Evolutionary conservation across 768 basidiomycete genomes (phyloP).

Genomic region (Phanerochaete sordida): DNA sequence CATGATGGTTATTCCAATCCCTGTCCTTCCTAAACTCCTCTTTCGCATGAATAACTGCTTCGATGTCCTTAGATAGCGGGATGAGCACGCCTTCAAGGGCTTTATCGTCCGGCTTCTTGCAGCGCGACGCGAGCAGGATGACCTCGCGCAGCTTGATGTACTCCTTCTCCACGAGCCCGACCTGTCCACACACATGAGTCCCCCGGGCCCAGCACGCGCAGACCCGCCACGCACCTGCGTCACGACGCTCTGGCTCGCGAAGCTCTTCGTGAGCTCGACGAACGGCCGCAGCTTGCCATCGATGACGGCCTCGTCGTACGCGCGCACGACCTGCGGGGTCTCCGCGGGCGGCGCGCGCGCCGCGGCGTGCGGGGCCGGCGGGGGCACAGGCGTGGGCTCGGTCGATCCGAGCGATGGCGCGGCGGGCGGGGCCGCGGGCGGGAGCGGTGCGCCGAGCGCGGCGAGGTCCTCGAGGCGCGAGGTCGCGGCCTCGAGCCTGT

Average conservation of each 20-base stretch:
- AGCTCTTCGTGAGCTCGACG: constrained; percentile 61
- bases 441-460: constrained; percentile 32
- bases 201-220: background rate
- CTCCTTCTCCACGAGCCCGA: constrained; percentile 60
- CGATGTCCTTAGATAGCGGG: constrained; percentile 70
- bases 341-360: constrained; percentile 37
- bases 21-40: constrained; percentile 76
- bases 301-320: constrained; percentile 72
- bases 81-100: constrained; percentile 52
- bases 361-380: constrained; percentile 29
- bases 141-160: constrained; percentile 67
- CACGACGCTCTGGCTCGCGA: constrained; percentile 66
- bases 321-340: constrained; percentile 57
- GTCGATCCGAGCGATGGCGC: constrained; percentile 6
- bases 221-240: constrained; percentile 80
- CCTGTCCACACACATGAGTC: constrained; percentile 39
- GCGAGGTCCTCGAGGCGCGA: constrained; percentile 92
- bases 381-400: constrained; percentile 23
- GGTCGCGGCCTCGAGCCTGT: constrained; percentile 87
- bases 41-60: constrained; percentile 75
- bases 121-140: constrained; percentile 62
- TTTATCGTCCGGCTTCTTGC: constrained; percentile 75
- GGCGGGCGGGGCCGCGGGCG: constrained; percentile 12
- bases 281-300: constrained; percentile 74
- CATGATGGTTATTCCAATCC: constrained; percentile 81